Evolutionary conservation across 148 eudicot genomes (phyloP).

Genomic region (Arctostaphylos glauca): DNA sequence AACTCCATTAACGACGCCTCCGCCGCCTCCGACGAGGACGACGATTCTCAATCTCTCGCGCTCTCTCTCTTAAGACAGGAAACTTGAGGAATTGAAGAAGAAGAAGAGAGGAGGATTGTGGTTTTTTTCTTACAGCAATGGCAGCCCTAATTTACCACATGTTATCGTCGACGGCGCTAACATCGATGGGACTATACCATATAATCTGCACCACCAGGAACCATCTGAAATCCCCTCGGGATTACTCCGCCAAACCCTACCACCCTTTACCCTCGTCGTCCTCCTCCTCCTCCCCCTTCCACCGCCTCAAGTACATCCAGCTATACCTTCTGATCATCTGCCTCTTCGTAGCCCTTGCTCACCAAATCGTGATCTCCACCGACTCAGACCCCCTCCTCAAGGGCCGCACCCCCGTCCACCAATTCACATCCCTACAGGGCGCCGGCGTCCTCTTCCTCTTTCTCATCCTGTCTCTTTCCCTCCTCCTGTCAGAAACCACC

Average conservation of each 20-base stretch:
- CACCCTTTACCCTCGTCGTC: slow-evolving; percentile 41
- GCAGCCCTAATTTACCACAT: slow-evolving; percentile 53
- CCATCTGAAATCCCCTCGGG: slow-evolving; percentile 62
- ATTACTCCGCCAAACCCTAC: slow-evolving; percentile 70
- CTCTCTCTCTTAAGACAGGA: not conserved
- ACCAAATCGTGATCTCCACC: slow-evolving; percentile 49
- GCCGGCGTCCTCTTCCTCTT: slow-evolving; percentile 63
- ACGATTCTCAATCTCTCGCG: too few relatives aligned
- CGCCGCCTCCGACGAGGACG: too few relatives aligned
- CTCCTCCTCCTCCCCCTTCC: slow-evolving; percentile 5
- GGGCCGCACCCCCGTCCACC: slow-evolving; percentile 74
- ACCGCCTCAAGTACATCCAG: slow-evolving; percentile 47
- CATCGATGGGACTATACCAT: slow-evolving; percentile 60
- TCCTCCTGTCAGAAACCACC: slow-evolving; percentile 55
- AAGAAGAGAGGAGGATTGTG: not conserved
- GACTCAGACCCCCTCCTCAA: slow-evolving; percentile 66
- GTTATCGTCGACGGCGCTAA: slow-evolving; percentile 38
- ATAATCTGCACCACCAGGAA: slow-evolving; percentile 53
- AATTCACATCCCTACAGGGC: slow-evolving; percentile 64
- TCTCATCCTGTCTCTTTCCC: slow-evolving; percentile 47
- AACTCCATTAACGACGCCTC: too few relatives aligned
- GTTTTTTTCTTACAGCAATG: slow-evolving; percentile 24
- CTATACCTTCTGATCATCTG: slow-evolving; percentile 43
- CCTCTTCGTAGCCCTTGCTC: slow-evolving; percentile 45
- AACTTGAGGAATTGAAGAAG: not conserved